These are phyloP conservation scores for Hippophae rhamnoides DNA, from an alignment of 306 rosid species.

Conservation along the genomic window DNA sequence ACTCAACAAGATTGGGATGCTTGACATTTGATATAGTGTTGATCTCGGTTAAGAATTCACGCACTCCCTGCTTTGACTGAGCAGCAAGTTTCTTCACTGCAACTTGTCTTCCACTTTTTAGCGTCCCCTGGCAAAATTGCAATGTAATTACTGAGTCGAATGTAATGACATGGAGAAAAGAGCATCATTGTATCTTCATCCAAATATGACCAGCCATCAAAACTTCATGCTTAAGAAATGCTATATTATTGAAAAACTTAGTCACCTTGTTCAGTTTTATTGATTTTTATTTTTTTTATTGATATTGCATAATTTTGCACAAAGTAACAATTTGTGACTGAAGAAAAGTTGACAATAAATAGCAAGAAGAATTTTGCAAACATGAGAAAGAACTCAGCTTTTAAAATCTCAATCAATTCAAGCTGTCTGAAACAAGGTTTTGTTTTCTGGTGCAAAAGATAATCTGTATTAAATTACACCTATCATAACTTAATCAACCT, in stretches of 20 bases:
- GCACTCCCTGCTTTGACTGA: conserved; percentile 77
- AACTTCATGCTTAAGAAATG: background rate
- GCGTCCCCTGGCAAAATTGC: conserved; percentile 56
- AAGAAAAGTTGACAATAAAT: too few relatives aligned
- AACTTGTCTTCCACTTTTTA: conserved; percentile 45
- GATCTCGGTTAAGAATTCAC: conserved; percentile 74
- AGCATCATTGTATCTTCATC: background rate
- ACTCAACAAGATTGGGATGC: conserved; percentile 84
- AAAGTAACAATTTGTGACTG: too few relatives aligned
- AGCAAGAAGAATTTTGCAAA: too few relatives aligned
- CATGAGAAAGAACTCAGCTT: background rate
- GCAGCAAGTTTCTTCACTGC: conserved; percentile 90
- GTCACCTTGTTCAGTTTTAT: background rate
- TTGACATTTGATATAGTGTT: conserved; percentile 61
- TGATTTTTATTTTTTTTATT: too few relatives aligned
- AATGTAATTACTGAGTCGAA: conserved; percentile 5
- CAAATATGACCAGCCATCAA: background rate
- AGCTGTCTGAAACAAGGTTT: background rate
- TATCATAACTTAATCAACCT: conserved; percentile 35
- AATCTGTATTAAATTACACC: background rate
- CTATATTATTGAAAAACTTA: background rate
- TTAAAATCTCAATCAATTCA: background rate
- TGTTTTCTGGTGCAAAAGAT: background rate
- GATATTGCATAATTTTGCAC: too few relatives aligned
- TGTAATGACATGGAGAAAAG: background rate